Evolutionary conservation across 305 asterid species (phyloP).

Genomic region (Solanum chacoense): DNA sequence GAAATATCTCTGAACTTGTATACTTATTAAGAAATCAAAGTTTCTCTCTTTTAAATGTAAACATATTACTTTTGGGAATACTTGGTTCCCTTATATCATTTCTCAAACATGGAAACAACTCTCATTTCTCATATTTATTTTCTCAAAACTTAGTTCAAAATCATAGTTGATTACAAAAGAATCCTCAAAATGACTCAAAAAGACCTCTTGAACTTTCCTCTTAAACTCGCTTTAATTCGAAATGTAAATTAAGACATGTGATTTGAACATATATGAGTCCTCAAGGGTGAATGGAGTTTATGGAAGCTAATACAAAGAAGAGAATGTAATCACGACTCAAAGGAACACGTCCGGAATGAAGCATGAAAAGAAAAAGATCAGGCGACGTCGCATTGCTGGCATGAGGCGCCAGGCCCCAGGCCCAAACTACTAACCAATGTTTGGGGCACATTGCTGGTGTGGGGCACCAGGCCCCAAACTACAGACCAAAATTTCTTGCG

Average conservation of each 20-base stretch:
- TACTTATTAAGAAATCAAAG: neutral
- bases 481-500: neutral
- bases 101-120: neutral
- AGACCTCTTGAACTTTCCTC: neutral
- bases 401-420: neutral
- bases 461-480: neutral
- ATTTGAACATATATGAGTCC: neutral
- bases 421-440: neutral
- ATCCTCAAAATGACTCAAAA: neutral
- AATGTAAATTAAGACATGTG: neutral
- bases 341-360: neutral
- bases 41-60: neutral
- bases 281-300: neutral
- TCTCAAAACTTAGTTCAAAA: neutral
- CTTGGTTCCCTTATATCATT: neutral
- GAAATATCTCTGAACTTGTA: neutral
- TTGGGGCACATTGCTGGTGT: neutral
- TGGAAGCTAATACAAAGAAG: neutral
- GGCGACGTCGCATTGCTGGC: neutral
- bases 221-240: neutral
- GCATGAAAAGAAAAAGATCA: neutral
- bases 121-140: too few species aligned
- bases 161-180: neutral
- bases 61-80: neutral
- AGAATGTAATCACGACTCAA: neutral